Evolutionary conservation across 768 basidiomycete genomes (phyloP), one percentile per base, ranked within the genome.

Genomic region (Nevesoporus exiguus): DNA sequence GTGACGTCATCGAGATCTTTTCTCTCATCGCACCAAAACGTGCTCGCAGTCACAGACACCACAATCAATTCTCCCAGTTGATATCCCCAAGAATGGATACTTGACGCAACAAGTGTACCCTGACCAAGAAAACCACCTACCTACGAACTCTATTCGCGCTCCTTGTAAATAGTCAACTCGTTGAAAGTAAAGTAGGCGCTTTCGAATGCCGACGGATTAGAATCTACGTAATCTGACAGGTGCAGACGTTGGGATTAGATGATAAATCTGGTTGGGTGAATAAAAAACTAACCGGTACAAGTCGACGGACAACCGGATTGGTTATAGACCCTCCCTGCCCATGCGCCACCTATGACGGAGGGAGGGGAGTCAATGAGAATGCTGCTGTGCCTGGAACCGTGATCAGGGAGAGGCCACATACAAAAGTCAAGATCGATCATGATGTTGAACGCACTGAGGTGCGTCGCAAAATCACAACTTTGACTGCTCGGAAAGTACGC

Each of bases 381-480:
- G n/a, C 19, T n/a, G n/a, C 7, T 37, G 11, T 15, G 14, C 19
- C 11, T n/a, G 17, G 17, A 14, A 42, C 31, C 13, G 2, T 34
- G 7, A 31, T 5, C 2, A 17, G 10, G 8, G 9, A 51, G 34
- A 13, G 19, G 27, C 11, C 27, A 55, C 68, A 7, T 22, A 67
- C 66, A 70, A 42, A 67, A 68, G 36, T 64, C 63, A 10, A 67
- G 61, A 59, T 89, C 82, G 60, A 90, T 83, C 56, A 88, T 73
- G 52, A 88, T 87, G 56, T 81, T 83, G 62, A 87, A 79, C 1
- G 74, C 56, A 10, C 76, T 71, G 59, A 89, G 83, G 52, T 82
- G 71, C 45, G 74, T 70, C 44, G 72, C 56, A 42, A 91, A 75
- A 55, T 85, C 70, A 63, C 88, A 91, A 47, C 73, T 68, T 3